These are phyloP conservation scores for Plasmodium malariae DNA, from an alignment of 169 alveolate genomes.

Conservation along the genomic window DNA sequence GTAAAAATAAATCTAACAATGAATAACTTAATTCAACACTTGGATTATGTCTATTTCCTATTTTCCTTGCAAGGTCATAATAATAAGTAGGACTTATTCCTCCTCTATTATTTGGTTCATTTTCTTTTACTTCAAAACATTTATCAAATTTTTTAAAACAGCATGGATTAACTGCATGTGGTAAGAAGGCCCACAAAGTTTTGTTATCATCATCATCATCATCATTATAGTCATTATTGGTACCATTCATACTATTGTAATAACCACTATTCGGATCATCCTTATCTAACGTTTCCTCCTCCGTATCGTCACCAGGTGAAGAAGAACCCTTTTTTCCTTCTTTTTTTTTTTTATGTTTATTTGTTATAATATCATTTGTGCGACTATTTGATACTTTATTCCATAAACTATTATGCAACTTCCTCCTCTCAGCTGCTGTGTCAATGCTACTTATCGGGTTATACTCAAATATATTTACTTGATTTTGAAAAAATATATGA, in stretches of 20 bases:
- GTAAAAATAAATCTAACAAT: conserved; percentile 30
- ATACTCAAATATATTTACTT: conserved; percentile 67
- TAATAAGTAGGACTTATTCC: conserved; percentile 28
- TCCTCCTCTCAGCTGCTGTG: conserved; percentile 26
- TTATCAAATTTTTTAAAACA: conserved; percentile 14
- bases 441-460: conserved; percentile 49
- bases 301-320: not conserved
- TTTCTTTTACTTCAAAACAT: not conserved
- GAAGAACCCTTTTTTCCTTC: conserved; percentile 9
- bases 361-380: conserved; percentile 23
- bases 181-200: conserved; percentile 71
- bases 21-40: conserved; percentile 28
- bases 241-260: not conserved
- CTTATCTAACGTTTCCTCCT: not conserved
- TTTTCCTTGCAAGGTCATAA: conserved; percentile 15
- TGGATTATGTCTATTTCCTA: not conserved
- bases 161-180: conserved; percentile 71
- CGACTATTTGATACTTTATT: conserved; percentile 48
- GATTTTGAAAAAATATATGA: conserved; percentile 71
- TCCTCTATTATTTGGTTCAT: not conserved
- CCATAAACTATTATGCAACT: conserved; percentile 46
- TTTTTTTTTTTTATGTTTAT: conserved; percentile 64
- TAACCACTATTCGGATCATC: not conserved
- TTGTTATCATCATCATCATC: conserved; percentile 27
- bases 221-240: not conserved